These are phyloP conservation scores for Musa schizocarpa DNA, from an alignment of 176 grass and related monocot genomes.

Conservation along the genomic window DNA sequence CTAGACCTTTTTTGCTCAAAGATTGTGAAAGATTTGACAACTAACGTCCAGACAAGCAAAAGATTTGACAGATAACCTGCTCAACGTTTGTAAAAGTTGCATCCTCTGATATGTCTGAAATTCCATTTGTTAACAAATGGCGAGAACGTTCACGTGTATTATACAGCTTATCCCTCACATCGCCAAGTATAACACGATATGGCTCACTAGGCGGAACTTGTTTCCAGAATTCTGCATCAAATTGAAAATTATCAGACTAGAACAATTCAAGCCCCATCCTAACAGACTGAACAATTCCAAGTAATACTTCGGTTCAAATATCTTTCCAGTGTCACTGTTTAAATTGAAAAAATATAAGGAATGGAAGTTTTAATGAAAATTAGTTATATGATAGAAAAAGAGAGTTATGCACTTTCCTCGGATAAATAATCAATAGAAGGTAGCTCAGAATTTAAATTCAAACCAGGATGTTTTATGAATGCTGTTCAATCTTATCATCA, in stretches of 20 bases:
- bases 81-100: slow-evolving; percentile 67
- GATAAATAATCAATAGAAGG: not conserved
- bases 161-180: slow-evolving; percentile 95
- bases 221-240: slow-evolving; percentile 89
- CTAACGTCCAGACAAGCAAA: not conserved
- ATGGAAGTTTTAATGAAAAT: not conserved
- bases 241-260: not conserved
- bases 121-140: slow-evolving; percentile 63
- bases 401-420: not conserved
- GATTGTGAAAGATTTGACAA: too few species aligned
- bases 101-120: slow-evolving; percentile 60
- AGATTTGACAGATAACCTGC: slow-evolving; percentile 32
- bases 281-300: not conserved
- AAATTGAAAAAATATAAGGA: not conserved
- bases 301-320: too few species aligned
- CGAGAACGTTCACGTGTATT: slow-evolving; percentile 73
- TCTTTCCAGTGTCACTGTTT: too few species aligned
- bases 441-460: not conserved
- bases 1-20: not conserved
- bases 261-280: not conserved
- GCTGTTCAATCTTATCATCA: too few species aligned
- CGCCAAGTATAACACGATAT: slow-evolving; percentile 92
- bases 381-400: not conserved
- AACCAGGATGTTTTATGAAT: too few species aligned
- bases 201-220: slow-evolving; percentile 85